Base-by-base conservation (phyloP, 1,284 basidiomycete species). In the Veloporphyrellus conicus region DNA sequence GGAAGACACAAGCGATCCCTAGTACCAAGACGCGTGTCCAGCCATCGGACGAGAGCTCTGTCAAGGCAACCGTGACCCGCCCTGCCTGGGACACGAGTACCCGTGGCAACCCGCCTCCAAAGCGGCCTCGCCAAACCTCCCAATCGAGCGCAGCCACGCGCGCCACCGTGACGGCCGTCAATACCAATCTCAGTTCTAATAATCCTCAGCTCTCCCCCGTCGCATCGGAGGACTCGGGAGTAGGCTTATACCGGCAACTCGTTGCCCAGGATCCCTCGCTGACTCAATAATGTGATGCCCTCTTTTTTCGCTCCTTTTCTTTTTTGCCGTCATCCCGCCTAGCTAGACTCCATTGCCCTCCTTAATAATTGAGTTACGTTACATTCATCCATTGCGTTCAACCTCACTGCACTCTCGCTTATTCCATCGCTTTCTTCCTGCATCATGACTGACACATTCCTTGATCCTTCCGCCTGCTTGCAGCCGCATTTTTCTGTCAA, bases 191-290 rank as follows among this genome's bases (percentile, higher is more conserved):
- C n/a, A 45, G 11, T 29, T 40, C n/a, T n/a, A n/a, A 29, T 19
- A 44, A 3, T 29, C 66, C 71, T 28, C 70, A 86, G 27, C 70
- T 77, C 15, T 87, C 85, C 9, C 86, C 87, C 49, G 84, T 83
- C 28, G 85, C 82, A n/a, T 87, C 84, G 33, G 87, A 90, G 63
- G 87, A 90, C 64, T 90, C 87, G 46, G 85, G 84, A 54, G 84
- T 90, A 56, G 86, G 84, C 53, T 66, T 90, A 60, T 87, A 89
- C 70, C 81, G 84, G 50, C 83, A 87, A 67, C 78, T 89, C 63
- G 74, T 89, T 58, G 80, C 78, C 37, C 78, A 86, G 56, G 82
- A 88, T 62, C 82, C 81, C 38, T 78, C 81, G 50, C 70, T 88
- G 64, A 76, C 74, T 59, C 68, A 65, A 64, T 65, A 74, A 68